Conservation (phyloP, 2,329 filamentous ascomycete species). For the Ilyonectria mors-panacis region DNA sequence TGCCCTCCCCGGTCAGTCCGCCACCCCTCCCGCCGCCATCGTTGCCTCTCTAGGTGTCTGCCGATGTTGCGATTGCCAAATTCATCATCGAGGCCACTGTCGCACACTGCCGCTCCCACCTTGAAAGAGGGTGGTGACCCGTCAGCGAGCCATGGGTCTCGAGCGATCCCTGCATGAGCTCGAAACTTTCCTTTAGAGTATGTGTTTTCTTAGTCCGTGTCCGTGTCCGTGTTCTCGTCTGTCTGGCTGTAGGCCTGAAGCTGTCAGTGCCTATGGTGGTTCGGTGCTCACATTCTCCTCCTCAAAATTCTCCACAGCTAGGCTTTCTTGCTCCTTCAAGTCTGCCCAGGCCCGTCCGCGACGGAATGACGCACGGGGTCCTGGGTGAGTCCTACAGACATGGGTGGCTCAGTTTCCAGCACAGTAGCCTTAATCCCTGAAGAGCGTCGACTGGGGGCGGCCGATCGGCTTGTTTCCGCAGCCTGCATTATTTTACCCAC, state of each 20-base stretch:
- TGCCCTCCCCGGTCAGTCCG: slow-evolving; percentile 8
- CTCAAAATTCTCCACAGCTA: slow-evolving; percentile 44
- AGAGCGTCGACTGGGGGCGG: slow-evolving; percentile 33
- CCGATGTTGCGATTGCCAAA: slow-evolving; percentile 9
- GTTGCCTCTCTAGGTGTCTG: slow-evolving; percentile 39
- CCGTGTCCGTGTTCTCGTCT: slow-evolving; percentile 24
- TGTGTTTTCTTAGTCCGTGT: slow-evolving; percentile 19
- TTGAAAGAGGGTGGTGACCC: slow-evolving; percentile 38
- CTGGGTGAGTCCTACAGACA: slow-evolving; percentile 27
- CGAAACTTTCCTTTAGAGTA: slow-evolving; percentile 10
- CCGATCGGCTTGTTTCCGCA: slow-evolving; percentile 43
- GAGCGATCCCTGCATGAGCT: slow-evolving; percentile 39
- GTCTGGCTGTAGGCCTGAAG: neutral
- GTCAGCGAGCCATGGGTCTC: slow-evolving; percentile 30
- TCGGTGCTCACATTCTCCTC: slow-evolving; percentile 22
- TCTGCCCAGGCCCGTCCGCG: slow-evolving; percentile 38
- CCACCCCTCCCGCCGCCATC: slow-evolving; percentile 18
- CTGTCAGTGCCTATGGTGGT: slow-evolving; percentile 8
- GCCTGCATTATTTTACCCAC: slow-evolving; percentile 19
- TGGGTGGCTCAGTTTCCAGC: slow-evolving; percentile 30
- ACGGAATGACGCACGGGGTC: slow-evolving; percentile 46
- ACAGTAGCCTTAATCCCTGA: slow-evolving; percentile 24
- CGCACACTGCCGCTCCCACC: slow-evolving; percentile 32
- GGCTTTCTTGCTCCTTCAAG: slow-evolving; percentile 43
- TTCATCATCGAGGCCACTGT: slow-evolving; percentile 37